Evolutionary conservation across 2,329 filamentous ascomycete genomes (phyloP), one percentile per base, ranked within the genome.

Genomic region (Aureobasidium pullulans): DNA sequence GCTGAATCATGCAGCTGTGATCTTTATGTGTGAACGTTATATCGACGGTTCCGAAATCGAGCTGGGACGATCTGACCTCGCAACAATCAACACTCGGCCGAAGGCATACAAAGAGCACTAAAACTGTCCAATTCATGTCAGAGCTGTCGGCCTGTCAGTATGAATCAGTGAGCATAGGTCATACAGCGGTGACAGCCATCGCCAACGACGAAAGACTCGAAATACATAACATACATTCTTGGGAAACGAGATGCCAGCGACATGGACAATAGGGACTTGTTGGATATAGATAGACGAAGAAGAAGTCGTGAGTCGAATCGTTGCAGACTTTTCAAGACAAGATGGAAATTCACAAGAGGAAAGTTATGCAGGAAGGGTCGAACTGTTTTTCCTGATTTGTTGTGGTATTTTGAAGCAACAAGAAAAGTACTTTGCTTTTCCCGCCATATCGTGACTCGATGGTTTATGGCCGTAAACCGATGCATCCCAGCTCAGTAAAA

Each of bases 401-500:
- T 49, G 57, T 60, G 47, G 53, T 57, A 57, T 57, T 60, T 37
- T 52, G 48, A 60, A 52, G 47, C 57, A 60, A 44, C 48, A 60
- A 54, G 57, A 53, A 47, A 54, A 44, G 57, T 34, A 34, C 48
- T 59, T 46, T 42, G 40, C 48, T 54, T 44, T 60, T 52, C 48
- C 40, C 54, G 32, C 43, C 54, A 31, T 60, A 39, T 52, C 40
- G 47, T 60, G 49, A 60, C 57, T 60, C 57, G 48, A 60, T 60
- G 57, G 49, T 60, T 50, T 37, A 49, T 59, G 47, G 39, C 48
- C 40, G 23, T 46, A 34, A 37, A 49, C 39, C 47, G 11, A 53
- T 52, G 48, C 48, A 47, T 53, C 57, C 57, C 57, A 56, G 49
- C 57, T 60, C 57, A 60, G 57, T 44, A 60, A 60, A 60, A 60